Conservation (phyloP, 108 stramenopile genomes). For the Aureococcus anophagefferens region DNA sequence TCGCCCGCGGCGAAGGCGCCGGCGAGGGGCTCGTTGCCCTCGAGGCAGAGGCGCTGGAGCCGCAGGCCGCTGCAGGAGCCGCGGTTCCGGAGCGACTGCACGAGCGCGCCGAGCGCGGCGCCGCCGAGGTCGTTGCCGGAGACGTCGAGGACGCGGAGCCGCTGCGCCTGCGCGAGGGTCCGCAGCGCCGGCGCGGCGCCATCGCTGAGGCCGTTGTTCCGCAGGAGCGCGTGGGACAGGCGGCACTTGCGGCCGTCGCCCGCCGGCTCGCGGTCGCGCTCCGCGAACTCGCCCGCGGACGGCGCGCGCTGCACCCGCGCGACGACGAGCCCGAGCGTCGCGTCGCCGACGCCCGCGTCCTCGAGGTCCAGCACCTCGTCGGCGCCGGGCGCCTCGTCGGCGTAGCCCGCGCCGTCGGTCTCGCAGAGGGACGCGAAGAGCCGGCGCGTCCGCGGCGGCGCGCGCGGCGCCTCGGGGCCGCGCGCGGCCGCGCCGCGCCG, state of each 20-base stretch:
- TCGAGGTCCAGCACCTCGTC: neutral
- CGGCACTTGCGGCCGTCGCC: neutral
- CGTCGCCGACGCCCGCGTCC: neutral
- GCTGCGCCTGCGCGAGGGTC: neutral
- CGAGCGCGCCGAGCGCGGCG: neutral
- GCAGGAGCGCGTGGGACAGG: neutral
- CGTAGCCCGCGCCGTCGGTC: neutral
- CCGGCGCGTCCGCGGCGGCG: neutral
- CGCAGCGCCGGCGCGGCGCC: neutral
- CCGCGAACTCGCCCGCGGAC: neutral
- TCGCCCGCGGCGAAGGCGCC: neutral
- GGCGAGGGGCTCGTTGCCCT: neutral
- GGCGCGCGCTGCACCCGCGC: neutral
- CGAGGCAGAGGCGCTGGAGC: neutral
- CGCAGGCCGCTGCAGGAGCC: neutral
- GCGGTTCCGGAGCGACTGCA: neutral
- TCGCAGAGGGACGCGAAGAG: no score
- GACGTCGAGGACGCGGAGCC: neutral
- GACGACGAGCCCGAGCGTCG: neutral
- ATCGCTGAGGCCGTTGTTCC: neutral
- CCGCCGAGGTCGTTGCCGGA: neutral
- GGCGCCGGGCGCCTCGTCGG: no score
- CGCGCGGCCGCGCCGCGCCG: neutral
- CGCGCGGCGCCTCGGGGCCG: neutral
- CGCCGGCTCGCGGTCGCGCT: neutral